phyloP scores from a whole-genome alignment of 2,329 filamentous ascomycete genomes.

The Beauveria sp. region DNA sequence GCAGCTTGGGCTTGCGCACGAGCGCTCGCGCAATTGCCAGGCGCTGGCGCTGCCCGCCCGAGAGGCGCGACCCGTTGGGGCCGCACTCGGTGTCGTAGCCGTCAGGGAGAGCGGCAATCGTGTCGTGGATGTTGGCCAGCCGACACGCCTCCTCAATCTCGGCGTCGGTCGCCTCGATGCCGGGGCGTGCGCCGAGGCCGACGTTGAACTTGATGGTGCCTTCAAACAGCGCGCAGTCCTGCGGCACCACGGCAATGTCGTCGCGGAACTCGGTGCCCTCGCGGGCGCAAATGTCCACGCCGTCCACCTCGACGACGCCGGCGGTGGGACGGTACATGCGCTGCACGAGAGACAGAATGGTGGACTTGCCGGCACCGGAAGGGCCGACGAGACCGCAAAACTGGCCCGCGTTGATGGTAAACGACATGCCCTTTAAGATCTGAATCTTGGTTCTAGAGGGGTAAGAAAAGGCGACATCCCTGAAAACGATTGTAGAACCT shows the following conservation, averaged over 20 bases:
- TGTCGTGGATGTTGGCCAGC: constrained; percentile 63
- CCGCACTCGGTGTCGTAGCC: constrained; percentile 61
- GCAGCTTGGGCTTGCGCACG: constrained; percentile 60
- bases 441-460: constrained; percentile 51
- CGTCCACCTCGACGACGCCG: constrained; percentile 37
- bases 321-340: constrained; percentile 38
- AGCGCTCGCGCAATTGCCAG: constrained; percentile 72
- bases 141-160: constrained; percentile 61
- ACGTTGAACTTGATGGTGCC: constrained; percentile 51
- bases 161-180: constrained; percentile 44
- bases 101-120: constrained; percentile 52
- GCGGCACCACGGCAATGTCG: constrained; percentile 48
- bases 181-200: constrained; percentile 45
- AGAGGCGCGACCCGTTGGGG: constrained; percentile 66
- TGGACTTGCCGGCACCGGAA: constrained; percentile 61
- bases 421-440: constrained; percentile 48
- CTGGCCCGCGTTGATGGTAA: constrained; percentile 50
- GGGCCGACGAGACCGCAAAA: constrained; percentile 59
- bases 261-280: constrained; percentile 40
- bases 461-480: constrained; percentile 57
- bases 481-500: constrained; percentile 45
- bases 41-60: constrained; percentile 72
- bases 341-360: constrained; percentile 50
- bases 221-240: constrained; percentile 51
- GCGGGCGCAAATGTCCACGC: constrained; percentile 35